A percentile compares a stretch with the other conserved stretches of the same genome.
Evolutionary conservation across 345 rosid genomes (phyloP).

Genomic region (Geranium rotundifolium): DNA sequence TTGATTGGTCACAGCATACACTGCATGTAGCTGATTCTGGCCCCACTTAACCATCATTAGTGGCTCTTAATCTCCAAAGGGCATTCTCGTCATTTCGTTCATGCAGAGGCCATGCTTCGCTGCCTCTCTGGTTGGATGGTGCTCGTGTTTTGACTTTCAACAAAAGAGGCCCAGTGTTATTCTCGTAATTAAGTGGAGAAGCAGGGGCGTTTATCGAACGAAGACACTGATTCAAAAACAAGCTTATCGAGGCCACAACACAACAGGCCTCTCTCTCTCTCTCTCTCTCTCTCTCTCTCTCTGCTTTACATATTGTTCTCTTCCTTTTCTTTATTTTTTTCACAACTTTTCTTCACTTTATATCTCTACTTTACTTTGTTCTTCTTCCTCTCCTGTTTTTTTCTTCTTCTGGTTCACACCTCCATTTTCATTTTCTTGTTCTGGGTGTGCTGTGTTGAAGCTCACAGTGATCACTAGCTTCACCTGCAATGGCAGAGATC

Average conservation of each 20-base stretch:
- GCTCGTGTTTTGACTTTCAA: too few species aligned
- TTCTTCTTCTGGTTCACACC: constrained; percentile 5
- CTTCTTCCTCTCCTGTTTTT: constrained; percentile 7
- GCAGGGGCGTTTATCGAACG: constrained; percentile 9
- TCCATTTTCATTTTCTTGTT: background rate
- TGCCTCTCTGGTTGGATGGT: too few species aligned
- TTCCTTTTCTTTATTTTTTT: constrained; percentile 1
- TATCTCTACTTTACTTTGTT: constrained; percentile 26
- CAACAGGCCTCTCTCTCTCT: background rate
- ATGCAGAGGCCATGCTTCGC: too few species aligned
- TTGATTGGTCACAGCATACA: too few species aligned
- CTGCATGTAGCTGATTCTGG: too few species aligned
- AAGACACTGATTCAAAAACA: background rate
- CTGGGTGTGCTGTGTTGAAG: background rate
- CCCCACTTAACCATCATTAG: too few species aligned
- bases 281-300: constrained; percentile 3
- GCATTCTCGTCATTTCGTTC: too few species aligned
- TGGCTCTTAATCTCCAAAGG: too few species aligned
- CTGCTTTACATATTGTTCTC: constrained; percentile 12
- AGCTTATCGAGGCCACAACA: constrained; percentile 10
- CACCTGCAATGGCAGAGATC: constrained; percentile 43
- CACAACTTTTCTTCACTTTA: constrained; percentile 32
- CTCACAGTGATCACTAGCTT: background rate
- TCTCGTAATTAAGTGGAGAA: constrained; percentile 8
- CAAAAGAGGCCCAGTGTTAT: constrained; percentile 11